Percentiles rank a stretch among this genome's conserved stretches.
Evolutionary conservation across 1,139 yeast species (phyloP).

Genomic region (Arxiozyma slooffiae): DNA sequence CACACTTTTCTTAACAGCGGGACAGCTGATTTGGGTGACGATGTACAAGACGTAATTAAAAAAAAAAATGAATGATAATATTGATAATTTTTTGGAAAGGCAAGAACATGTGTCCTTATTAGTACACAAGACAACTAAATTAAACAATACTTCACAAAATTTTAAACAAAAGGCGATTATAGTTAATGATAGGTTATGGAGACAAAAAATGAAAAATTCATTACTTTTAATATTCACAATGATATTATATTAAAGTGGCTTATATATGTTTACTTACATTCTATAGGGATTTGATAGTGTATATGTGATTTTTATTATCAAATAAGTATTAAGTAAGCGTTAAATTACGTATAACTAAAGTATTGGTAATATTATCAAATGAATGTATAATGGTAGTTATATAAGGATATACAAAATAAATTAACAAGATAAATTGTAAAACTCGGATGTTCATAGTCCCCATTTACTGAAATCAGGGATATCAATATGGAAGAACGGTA

Average conservation of each 20-base stretch:
- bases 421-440: not conserved
- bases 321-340: no score
- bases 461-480: constrained; percentile 57
- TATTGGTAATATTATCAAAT: not conserved
- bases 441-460: constrained; percentile 15
- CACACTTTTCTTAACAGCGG: not conserved
- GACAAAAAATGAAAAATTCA: constrained; percentile 34
- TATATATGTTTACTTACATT: constrained; percentile 17
- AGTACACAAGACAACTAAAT: constrained; percentile 71
- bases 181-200: constrained; percentile 60
- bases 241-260: constrained; percentile 18
- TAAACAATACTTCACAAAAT: constrained; percentile 58
- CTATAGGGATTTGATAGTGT: constrained; percentile 6
- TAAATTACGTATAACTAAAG: not conserved
- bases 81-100: constrained; percentile 59
- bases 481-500: constrained; percentile 82
- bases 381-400: no score
- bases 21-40: constrained; percentile 16
- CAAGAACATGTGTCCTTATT: constrained; percentile 70
- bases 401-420: not conserved
- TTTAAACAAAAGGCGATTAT: constrained; percentile 64
- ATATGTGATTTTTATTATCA: no score
- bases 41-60: constrained; percentile 29
- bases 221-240: constrained; percentile 19
- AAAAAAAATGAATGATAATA: constrained; percentile 58